phyloP scores from a whole-genome alignment of 2,329 filamentous ascomycete species.

The Capronia americana region DNA sequence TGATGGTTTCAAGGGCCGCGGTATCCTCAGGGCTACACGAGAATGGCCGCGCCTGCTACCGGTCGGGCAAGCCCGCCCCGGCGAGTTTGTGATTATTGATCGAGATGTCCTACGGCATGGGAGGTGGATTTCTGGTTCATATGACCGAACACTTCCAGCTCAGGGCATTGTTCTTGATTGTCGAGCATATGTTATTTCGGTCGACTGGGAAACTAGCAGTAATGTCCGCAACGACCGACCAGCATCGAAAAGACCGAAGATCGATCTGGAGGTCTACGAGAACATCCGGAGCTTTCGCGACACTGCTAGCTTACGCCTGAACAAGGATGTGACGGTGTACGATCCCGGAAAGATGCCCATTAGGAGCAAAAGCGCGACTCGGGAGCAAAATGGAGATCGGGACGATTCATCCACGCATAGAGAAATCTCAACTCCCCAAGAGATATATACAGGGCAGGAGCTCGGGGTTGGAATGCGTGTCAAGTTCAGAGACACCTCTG shows the following conservation, averaged over 20 bases:
- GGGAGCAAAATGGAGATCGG: background rate
- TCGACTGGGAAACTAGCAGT: slow-evolving; percentile 61
- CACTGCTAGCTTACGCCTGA: slow-evolving; percentile 36
- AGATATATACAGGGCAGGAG: slow-evolving; percentile 39
- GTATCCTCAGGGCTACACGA: slow-evolving; percentile 25
- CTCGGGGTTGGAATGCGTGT: slow-evolving; percentile 57
- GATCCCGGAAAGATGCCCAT: slow-evolving; percentile 39
- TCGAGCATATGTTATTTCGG: slow-evolving; percentile 52
- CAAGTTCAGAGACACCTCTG: slow-evolving; percentile 60
- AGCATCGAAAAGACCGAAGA: slow-evolving; percentile 26
- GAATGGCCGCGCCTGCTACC: slow-evolving; percentile 33
- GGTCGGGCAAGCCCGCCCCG: slow-evolving; percentile 36
- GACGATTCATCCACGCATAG: background rate
- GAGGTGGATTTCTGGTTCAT: slow-evolving; percentile 60
- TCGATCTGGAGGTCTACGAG: slow-evolving; percentile 33
- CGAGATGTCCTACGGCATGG: slow-evolving; percentile 60
- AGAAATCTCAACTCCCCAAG: background rate
- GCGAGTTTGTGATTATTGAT: slow-evolving; percentile 58
- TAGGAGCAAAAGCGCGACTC: slow-evolving; percentile 1
- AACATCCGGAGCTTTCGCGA: slow-evolving; percentile 36
- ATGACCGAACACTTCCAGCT: slow-evolving; percentile 54
- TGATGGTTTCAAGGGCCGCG: slow-evolving; percentile 28
- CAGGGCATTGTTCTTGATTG: slow-evolving; percentile 61
- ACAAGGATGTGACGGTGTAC: slow-evolving; percentile 30
- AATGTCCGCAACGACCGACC: slow-evolving; percentile 2